Evolutionary conservation across 2,329 filamentous ascomycete genomes (phyloP).

Genomic region (Didymella arachidicola): DNA sequence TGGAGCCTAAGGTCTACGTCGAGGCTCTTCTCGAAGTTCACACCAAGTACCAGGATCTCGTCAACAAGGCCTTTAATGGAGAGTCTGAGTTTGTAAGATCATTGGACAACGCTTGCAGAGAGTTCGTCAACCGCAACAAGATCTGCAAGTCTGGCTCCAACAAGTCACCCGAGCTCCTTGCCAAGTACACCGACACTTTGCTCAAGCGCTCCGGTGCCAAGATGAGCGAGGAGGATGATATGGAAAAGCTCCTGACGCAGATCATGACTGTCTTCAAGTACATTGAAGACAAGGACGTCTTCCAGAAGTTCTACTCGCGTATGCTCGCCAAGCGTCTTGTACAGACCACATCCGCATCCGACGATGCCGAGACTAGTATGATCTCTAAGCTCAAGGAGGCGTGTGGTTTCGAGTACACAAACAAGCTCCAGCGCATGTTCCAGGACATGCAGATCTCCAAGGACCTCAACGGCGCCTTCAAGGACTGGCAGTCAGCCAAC

Average conservation of each 20-base stretch:
- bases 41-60: slow-evolving; percentile 88
- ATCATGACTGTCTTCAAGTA: slow-evolving; percentile 99
- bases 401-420: slow-evolving; percentile 98
- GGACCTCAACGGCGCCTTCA: slow-evolving; percentile 90
- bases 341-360: slow-evolving; percentile 92
- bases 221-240: slow-evolving; percentile 89
- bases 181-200: slow-evolving; percentile 93
- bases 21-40: slow-evolving; percentile 94
- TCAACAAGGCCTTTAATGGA: slow-evolving; percentile 90
- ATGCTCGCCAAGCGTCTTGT: slow-evolving; percentile 95
- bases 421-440: slow-evolving; percentile 99
- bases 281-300: slow-evolving; percentile 99
- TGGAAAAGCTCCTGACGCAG: slow-evolving; percentile 86
- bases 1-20: slow-evolving; percentile 96
- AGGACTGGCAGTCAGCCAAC: slow-evolving; percentile 74
- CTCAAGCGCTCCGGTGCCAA: slow-evolving; percentile 87
- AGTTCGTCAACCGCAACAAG: slow-evolving; percentile 97
- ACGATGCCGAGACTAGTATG: slow-evolving; percentile 98
- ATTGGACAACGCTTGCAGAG: slow-evolving; percentile 93
- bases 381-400: slow-evolving; percentile 99
- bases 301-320: slow-evolving; percentile 98
- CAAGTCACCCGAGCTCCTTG: slow-evolving; percentile 91
- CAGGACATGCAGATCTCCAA: slow-evolving; percentile 99
- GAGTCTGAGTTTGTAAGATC: slow-evolving; percentile 97
- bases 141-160: slow-evolving; percentile 93